These are phyloP conservation scores for Puccinia coronata DNA, from an alignment of 1,284 basidiomycete species.

Conservation along the genomic window DNA sequence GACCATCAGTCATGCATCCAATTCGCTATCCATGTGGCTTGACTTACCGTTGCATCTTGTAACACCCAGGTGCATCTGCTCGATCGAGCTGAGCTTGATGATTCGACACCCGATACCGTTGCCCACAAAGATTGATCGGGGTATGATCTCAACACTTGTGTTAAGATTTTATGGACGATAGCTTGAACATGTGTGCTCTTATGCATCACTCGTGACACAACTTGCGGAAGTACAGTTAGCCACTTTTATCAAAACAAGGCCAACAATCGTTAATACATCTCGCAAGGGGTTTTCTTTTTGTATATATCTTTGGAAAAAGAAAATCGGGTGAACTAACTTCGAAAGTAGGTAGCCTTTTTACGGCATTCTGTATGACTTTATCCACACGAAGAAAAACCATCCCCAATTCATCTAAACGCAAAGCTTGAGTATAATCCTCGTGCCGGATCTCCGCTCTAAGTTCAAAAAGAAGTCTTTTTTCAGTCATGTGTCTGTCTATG, in stretches of 20 bases:
- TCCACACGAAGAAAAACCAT: constrained; percentile 57
- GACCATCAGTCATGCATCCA: background rate
- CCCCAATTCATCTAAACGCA: constrained; percentile 67
- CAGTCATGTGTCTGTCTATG: constrained; percentile 11
- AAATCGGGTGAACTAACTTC: constrained; percentile 64
- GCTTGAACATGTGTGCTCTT: constrained; percentile 69
- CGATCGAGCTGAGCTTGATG: constrained; percentile 70
- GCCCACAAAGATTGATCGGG: constrained; percentile 93
- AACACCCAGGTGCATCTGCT: constrained; percentile 70
- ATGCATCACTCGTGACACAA: constrained; percentile 90
- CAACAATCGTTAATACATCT: background rate
- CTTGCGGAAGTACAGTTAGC: constrained; percentile 94
- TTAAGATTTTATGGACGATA: constrained; percentile 72
- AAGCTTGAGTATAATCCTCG: constrained; percentile 56
- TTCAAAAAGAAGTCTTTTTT: background rate
- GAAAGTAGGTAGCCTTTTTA: constrained; percentile 70
- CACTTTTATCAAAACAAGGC: constrained; percentile 66
- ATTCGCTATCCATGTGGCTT: constrained; percentile 23
- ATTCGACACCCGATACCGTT: constrained; percentile 84
- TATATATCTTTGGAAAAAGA: background rate
- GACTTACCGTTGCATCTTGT: constrained; percentile 67
- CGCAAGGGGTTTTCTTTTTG: background rate
- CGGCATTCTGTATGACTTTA: constrained; percentile 60
- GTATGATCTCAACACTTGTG: constrained; percentile 73
- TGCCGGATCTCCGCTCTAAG: constrained; percentile 44